These are phyloP conservation scores for Aspergillus fischeri DNA, from an alignment of 2,329 filamentous ascomycete genomes.

Conservation along the genomic window DNA sequence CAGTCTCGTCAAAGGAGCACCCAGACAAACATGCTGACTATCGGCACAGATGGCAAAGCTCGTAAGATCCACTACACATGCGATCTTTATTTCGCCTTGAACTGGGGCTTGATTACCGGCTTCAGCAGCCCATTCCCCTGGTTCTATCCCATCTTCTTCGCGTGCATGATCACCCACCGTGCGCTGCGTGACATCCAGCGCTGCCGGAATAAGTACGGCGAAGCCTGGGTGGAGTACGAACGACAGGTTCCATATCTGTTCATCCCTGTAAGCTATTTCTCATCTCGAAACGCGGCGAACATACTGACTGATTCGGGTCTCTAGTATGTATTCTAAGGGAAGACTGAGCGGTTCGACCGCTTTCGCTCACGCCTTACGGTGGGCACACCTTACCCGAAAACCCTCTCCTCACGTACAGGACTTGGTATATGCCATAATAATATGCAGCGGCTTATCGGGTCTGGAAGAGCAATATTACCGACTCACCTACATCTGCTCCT, in stretches of 20 bases:
- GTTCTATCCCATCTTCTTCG: conserved; percentile 84
- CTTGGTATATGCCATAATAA: conserved; percentile 1
- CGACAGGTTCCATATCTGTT: conserved; percentile 77
- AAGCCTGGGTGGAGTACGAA: conserved; percentile 78
- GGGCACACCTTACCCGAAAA: neutral
- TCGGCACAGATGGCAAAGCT: conserved; percentile 57
- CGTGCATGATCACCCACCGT: conserved; percentile 73
- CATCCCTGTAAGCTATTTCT: conserved; percentile 58
- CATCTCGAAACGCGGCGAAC: neutral
- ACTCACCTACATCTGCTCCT: neutral
- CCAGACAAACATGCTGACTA: conserved; percentile 14
- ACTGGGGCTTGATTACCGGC: conserved; percentile 77
- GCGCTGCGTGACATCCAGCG: conserved; percentile 70
- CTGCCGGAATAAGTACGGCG: conserved; percentile 74
- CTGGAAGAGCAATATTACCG: neutral
- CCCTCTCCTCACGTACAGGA: neutral
- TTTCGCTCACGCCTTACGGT: neutral
- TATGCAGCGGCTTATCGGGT: neutral
- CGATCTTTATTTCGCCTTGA: conserved; percentile 71
- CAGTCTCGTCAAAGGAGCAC: neutral
- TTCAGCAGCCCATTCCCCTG: conserved; percentile 80
- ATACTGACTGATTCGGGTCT: neutral
- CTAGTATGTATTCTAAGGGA: conserved; percentile 32
- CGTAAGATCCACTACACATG: conserved; percentile 80
- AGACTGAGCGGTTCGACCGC: neutral